Evolutionary conservation across 495 filamentous ascomycete species (phyloP).

Genomic region (Pyrenopolyporus hunteri): DNA sequence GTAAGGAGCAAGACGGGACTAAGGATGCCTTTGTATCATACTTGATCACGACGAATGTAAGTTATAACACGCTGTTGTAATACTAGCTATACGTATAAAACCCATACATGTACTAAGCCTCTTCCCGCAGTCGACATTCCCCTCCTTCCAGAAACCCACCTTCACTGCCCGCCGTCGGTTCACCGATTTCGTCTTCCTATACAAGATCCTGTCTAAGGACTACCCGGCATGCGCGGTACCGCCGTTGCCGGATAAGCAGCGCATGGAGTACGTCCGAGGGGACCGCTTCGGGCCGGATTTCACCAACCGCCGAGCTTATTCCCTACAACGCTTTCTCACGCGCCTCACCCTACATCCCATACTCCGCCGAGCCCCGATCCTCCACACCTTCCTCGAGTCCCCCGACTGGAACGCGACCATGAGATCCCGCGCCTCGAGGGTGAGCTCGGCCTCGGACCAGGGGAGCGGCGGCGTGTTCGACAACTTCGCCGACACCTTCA

Average conservation of each 20-base stretch:
- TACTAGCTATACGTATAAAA: background rate
- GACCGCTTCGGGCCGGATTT: constrained; percentile 95
- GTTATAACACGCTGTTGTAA: constrained; percentile 18
- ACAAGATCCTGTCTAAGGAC: constrained; percentile 83
- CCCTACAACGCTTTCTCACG: constrained; percentile 87
- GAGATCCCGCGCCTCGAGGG: constrained; percentile 72
- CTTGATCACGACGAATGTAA: constrained; percentile 85
- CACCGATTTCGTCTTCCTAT: constrained; percentile 97
- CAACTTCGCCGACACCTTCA: constrained; percentile 91
- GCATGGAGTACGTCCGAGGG: constrained; percentile 96
- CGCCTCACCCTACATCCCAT: constrained; percentile 87
- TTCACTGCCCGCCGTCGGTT: constrained; percentile 86
- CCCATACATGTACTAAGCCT: constrained; percentile 14
- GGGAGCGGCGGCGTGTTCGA: constrained; percentile 77
- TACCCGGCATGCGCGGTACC: constrained; percentile 93
- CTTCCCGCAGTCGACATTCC: constrained; percentile 78
- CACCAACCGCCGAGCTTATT: constrained; percentile 86
- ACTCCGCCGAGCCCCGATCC: constrained; percentile 78
- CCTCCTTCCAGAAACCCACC: constrained; percentile 80
- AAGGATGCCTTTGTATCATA: constrained; percentile 98
- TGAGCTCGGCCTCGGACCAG: constrained; percentile 54
- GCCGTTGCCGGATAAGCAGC: constrained; percentile 96
- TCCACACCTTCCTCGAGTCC: constrained; percentile 89
- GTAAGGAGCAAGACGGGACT: constrained; percentile 95
- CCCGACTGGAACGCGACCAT: constrained; percentile 96